phyloP scores from a whole-genome alignment of 2,329 filamentous ascomycete species.

The Cladosporium colombiae region DNA sequence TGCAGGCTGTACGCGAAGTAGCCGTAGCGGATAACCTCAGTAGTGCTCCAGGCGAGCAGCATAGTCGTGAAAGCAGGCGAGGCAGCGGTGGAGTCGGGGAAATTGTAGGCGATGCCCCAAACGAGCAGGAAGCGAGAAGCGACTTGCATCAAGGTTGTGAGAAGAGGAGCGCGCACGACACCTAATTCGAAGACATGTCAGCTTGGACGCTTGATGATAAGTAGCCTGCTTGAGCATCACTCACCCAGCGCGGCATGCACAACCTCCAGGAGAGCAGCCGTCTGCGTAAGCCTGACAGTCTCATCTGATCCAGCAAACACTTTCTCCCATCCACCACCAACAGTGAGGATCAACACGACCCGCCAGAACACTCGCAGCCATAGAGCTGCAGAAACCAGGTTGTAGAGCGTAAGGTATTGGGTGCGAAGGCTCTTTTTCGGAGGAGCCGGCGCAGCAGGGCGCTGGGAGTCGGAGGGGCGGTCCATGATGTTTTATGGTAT shows the following conservation, averaged over 20 bases:
- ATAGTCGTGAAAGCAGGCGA: slow-evolving; percentile 70
- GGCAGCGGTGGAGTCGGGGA: slow-evolving; percentile 62
- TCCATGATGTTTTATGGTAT: slow-evolving; percentile 26
- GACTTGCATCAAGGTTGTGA: slow-evolving; percentile 90
- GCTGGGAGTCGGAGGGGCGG: slow-evolving; percentile 30
- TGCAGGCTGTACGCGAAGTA: slow-evolving; percentile 80
- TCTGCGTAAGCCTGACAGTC: slow-evolving; percentile 80
- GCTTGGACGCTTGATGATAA: not conserved
- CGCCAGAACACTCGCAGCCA: slow-evolving; percentile 78
- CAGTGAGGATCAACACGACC: slow-evolving; percentile 56
- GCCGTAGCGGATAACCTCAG: slow-evolving; percentile 89
- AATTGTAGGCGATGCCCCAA: slow-evolving; percentile 77
- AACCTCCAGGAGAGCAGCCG: slow-evolving; percentile 78
- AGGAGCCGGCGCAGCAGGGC: slow-evolving; percentile 20
- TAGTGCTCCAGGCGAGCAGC: slow-evolving; percentile 84
- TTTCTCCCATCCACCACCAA: slow-evolving; percentile 47
- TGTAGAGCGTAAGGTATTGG: slow-evolving; percentile 81
- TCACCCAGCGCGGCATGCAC: slow-evolving; percentile 75
- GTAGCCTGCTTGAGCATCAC: slow-evolving; percentile 24
- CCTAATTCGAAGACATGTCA: slow-evolving; percentile 52
- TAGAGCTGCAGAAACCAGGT: slow-evolving; percentile 71
- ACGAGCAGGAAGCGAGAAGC: slow-evolving; percentile 83
- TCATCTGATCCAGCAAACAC: slow-evolving; percentile 65
- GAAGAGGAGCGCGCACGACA: slow-evolving; percentile 78
- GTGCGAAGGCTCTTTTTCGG: slow-evolving; percentile 34